Evolutionary conservation across 176 grass and related monocot genomes (phyloP).

Genomic region (Otatea glauca): DNA sequence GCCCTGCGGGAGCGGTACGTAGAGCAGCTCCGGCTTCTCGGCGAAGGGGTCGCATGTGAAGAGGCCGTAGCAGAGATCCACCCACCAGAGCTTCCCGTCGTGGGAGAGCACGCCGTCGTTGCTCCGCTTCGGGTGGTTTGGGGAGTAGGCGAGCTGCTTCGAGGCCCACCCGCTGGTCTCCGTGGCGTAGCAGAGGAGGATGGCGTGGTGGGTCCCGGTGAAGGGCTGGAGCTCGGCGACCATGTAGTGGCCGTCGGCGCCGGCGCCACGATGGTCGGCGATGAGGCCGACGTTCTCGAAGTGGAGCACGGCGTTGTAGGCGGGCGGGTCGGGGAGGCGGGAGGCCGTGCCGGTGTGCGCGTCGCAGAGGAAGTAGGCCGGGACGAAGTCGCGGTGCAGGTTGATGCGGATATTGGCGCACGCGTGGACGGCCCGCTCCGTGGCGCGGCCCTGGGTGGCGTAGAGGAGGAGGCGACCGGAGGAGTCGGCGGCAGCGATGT

Average conservation of each 20-base stretch:
- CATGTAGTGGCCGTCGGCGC: neutral
- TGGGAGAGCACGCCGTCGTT: neutral
- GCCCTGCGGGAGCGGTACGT: neutral
- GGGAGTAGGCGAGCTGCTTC: neutral
- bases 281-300: neutral
- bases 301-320: accelerated
- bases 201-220: neutral
- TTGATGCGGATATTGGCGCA: no score
- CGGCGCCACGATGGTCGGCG: neutral
- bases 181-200: neutral
- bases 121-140: neutral
- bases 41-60: conserved; percentile 1
- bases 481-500: neutral
- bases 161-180: neutral
- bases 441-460: neutral
- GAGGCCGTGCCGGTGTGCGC: neutral
- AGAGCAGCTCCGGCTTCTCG: neutral
- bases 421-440: neutral
- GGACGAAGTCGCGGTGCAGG: no score
- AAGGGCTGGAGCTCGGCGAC: neutral
- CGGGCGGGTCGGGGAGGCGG: neutral
- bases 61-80: neutral
- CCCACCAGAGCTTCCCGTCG: neutral
- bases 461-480: conserved; percentile 1
- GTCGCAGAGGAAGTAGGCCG: conserved; percentile 18